Percentiles rank a stretch among this genome's conserved stretches.
Evolutionary conservation across 495 filamentous ascomycete species (phyloP).

Genomic region (Talaromyces liani): DNA sequence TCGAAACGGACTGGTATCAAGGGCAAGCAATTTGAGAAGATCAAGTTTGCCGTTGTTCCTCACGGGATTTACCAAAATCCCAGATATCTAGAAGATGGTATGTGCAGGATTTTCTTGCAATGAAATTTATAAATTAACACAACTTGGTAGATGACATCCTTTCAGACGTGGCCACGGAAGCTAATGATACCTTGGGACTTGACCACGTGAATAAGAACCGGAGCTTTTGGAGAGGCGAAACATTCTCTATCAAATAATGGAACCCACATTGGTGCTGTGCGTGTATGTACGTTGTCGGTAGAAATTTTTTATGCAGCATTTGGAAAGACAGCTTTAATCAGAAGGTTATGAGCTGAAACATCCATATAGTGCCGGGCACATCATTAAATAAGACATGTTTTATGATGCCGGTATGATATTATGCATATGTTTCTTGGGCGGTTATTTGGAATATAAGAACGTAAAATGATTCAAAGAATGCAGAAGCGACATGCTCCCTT

Average conservation of each 20-base stretch:
- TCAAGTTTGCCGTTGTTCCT: slow-evolving; percentile 84
- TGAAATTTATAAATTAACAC: slow-evolving; percentile 11
- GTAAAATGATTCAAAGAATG: neutral
- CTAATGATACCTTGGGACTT: slow-evolving; percentile 78
- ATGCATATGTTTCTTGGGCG: neutral
- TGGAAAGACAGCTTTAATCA: neutral
- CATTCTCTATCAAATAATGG: slow-evolving; percentile 57
- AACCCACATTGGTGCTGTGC: neutral
- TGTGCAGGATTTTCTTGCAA: slow-evolving; percentile 20
- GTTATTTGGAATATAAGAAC: neutral
- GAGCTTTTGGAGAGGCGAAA: slow-evolving; percentile 54
- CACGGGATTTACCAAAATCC: slow-evolving; percentile 64
- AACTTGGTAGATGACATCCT: slow-evolving; percentile 67
- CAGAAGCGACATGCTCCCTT: neutral
- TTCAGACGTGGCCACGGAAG: slow-evolving; percentile 56
- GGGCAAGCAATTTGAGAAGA: slow-evolving; percentile 97
- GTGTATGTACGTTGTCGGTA: neutral
- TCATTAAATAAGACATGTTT: neutral
- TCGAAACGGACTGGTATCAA: slow-evolving; percentile 88
- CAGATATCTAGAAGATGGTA: slow-evolving; percentile 82
- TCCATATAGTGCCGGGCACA: neutral
- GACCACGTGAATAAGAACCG: slow-evolving; percentile 78
- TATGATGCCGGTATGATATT: neutral
- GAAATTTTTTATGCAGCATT: neutral
- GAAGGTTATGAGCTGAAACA: neutral